Base-by-base conservation (phyloP, 2,329 filamentous ascomycete genomes). In the Nemania sp. region DNA sequence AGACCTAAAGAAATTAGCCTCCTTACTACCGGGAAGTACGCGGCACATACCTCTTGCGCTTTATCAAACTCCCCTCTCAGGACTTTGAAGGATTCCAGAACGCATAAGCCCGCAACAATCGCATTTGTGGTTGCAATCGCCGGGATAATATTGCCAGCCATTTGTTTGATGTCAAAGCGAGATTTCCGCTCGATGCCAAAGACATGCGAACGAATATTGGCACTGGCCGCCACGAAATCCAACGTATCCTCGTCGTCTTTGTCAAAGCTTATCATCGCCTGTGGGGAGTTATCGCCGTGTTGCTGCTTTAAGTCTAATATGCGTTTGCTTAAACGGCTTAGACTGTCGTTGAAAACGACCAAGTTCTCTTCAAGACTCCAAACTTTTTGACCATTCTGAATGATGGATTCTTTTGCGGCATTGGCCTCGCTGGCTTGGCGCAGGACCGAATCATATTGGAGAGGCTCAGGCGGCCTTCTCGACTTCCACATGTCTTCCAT, bases 121-220 rank as follows among this genome's bases (percentile, higher is more conserved):
- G 95, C 95, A 74, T 99, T 99, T 0, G 95, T 98, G 0, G 95
- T 99, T 5, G 95, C 95, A 72, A 99, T 99, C 1, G 95, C 95
- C 1, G 95, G 95, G 63, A 99, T 99, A 70, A 99, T 99, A 74
- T 99, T 99, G 55, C 95, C 95, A 3, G 95, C 95, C 94, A 98
- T 99, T 77, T 99, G 90, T 79, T 99, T 99, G 70, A 95, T 93
- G 72, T 98, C 93, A 72, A 98, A 99, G 60, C 96, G 92, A 20
- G 92, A 96, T 74, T 92, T 94, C 4, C 81, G 79, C 55, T 94
- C 90, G 59, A 99, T 97, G 57, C 88, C 90, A 72, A 99, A 99
- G n/a, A 96, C 83, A 21, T 86, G 81, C 1, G 94, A 95, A 46
- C 95, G 87, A 21, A 99, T 85, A 71, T 99, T 99, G 32, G 94